Evolutionary conservation across 169 alveolate genomes (phyloP).

Genomic region (Eimeria mitis): DNA sequence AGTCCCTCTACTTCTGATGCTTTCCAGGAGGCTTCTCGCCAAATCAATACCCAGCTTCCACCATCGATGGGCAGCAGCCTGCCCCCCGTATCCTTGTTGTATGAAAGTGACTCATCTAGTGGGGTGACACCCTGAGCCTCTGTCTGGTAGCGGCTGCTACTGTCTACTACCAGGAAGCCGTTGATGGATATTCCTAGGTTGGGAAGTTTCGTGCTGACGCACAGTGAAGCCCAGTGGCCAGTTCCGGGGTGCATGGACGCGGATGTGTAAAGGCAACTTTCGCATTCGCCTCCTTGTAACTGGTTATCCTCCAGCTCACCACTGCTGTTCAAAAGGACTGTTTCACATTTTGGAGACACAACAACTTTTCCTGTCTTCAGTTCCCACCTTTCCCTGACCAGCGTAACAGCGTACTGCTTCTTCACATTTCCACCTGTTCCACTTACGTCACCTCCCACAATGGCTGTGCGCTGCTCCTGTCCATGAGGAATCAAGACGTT

Average conservation of each 20-base stretch:
- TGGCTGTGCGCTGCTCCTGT: slow-evolving; percentile 32
- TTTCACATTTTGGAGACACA: slow-evolving; percentile 36
- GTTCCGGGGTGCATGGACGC: slow-evolving; percentile 29
- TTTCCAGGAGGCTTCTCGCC: slow-evolving; percentile 36
- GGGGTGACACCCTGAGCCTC: neutral
- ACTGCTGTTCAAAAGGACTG: slow-evolving; percentile 25
- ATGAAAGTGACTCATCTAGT: slow-evolving; percentile 36
- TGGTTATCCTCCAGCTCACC: neutral
- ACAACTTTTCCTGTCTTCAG: neutral
- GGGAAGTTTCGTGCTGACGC: slow-evolving; percentile 29
- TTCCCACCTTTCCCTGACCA: slow-evolving; percentile 41
- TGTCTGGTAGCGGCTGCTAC: neutral
- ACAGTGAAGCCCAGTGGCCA: slow-evolving; percentile 21
- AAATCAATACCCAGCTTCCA: slow-evolving; percentile 44
- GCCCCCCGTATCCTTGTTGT: slow-evolving; percentile 51
- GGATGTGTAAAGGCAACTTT: slow-evolving; percentile 42
- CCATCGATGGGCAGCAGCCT: slow-evolving; percentile 42
- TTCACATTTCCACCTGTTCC: neutral
- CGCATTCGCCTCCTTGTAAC: slow-evolving; percentile 3
- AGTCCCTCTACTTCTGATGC: slow-evolving; percentile 20
- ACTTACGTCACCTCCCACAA: slow-evolving; percentile 11
- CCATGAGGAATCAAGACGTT: neutral
- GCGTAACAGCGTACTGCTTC: slow-evolving; percentile 35
- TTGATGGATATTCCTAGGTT: slow-evolving; percentile 32
- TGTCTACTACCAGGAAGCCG: slow-evolving; percentile 23